Percentiles rank a stretch among this genome's conserved stretches.
Evolutionary conservation across 345 rosid species (phyloP).

Genomic region (Lepidium aucheri): DNA sequence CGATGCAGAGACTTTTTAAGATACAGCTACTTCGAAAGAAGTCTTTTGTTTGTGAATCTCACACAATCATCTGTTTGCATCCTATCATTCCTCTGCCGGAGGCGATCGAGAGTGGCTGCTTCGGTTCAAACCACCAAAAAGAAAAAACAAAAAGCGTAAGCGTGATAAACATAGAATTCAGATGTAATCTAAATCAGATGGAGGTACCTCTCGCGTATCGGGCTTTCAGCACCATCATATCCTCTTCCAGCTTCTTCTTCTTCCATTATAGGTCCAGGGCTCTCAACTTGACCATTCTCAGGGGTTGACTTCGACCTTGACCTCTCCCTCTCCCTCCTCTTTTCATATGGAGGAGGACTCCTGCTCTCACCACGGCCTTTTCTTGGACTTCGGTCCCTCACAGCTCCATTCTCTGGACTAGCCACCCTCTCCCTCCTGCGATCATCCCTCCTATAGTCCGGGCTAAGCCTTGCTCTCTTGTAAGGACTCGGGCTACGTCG

Average conservation of each 20-base stretch:
- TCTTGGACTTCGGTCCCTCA: slow-evolving; percentile 32
- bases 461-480: slow-evolving; percentile 52
- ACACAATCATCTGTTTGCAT: not conserved
- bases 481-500: slow-evolving; percentile 54
- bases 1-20: not conserved
- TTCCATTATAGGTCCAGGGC: slow-evolving; percentile 32
- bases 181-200: not conserved
- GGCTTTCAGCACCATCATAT: slow-evolving; percentile 24
- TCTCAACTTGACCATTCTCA: slow-evolving; percentile 46
- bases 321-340: slow-evolving; percentile 32
- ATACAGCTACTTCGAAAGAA: not conserved
- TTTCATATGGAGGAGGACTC: slow-evolving; percentile 41
- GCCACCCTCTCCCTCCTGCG: slow-evolving; percentile 43
- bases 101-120: slow-evolving; percentile 22
- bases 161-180: not conserved
- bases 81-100: slow-evolving; percentile 22
- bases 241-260: slow-evolving; percentile 11
- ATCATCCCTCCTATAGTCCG: slow-evolving; percentile 41
- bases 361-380: slow-evolving; percentile 36
- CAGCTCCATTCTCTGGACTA: slow-evolving; percentile 46
- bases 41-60: not conserved
- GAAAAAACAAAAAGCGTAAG: not conserved
- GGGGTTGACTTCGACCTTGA: slow-evolving; percentile 29
- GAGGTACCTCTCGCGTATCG: slow-evolving; percentile 16
- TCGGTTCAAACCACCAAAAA: not conserved